phyloP scores from a whole-genome alignment of 1,139 yeast species.

The Geotrichum bryndzae region DNA sequence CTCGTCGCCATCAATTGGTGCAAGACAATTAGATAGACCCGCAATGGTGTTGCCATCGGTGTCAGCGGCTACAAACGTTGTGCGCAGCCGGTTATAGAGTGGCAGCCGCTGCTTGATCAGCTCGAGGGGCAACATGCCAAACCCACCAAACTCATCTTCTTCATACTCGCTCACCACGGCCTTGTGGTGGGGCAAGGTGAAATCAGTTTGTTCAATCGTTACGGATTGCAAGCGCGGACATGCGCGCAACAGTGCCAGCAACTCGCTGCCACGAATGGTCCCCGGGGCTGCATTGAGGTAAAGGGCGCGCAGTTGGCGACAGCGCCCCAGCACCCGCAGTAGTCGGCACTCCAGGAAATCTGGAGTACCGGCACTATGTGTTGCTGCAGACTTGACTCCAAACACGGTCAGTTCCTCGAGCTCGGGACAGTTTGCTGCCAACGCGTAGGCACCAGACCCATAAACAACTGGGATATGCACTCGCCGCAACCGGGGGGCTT shows the following conservation, averaged over 20 bases:
- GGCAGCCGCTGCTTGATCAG: conserved; percentile 4
- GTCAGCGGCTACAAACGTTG: conserved; percentile 1
- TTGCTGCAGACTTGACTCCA: background rate
- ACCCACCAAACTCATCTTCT: conserved; percentile 9
- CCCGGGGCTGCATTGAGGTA: background rate
- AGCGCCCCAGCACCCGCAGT: conserved; percentile 1
- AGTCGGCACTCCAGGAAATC: conserved; percentile 5
- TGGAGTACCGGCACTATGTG: conserved; percentile 1
- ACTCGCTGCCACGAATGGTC: conserved; percentile 1
- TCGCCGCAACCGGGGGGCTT: conserved; percentile 1
- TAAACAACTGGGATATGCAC: conserved; percentile 3
- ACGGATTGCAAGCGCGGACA: background rate
- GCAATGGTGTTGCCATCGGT: background rate
- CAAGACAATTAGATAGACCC: background rate
- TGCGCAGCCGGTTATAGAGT: conserved; percentile 1
- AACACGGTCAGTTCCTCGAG: conserved; percentile 3
- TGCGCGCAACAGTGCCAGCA: background rate
- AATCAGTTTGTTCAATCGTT: conserved; percentile 4
- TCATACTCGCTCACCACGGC: conserved; percentile 4
- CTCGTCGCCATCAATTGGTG: conserved; percentile 6
- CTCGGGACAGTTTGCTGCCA: conserved; percentile 3
- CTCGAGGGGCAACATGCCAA: conserved; percentile 8
- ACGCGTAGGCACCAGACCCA: conserved; percentile 6
- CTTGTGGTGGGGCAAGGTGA: conserved; percentile 1
- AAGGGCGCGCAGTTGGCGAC: background rate